Evolutionary conservation across 345 rosid species (phyloP).

Genomic region (Brassica napus): DNA sequence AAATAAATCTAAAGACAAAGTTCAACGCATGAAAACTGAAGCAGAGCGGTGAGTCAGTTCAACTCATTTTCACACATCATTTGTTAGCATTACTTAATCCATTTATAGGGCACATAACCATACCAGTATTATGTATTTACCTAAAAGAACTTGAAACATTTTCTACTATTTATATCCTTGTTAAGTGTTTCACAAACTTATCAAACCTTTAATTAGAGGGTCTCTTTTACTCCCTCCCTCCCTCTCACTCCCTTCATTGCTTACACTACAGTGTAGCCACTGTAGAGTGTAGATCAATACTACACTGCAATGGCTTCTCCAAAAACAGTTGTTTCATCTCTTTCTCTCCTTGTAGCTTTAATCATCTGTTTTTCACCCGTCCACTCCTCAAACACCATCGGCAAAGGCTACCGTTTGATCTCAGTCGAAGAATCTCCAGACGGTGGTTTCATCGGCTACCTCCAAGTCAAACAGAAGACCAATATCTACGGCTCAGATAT

Average conservation of each 20-base stretch:
- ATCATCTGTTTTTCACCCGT: conserved; percentile 41
- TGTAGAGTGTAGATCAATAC: conserved; percentile 11
- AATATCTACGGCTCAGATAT: conserved; percentile 82
- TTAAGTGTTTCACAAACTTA: background rate
- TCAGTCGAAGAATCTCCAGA: conserved; percentile 73
- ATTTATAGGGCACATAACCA: background rate
- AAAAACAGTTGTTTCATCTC: background rate
- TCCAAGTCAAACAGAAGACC: conserved; percentile 78
- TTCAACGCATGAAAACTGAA: background rate
- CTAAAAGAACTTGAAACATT: background rate
- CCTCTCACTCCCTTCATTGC: background rate
- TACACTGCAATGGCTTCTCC: background rate
- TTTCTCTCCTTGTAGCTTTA: conserved; percentile 39
- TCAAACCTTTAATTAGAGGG: background rate
- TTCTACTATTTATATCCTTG: background rate
- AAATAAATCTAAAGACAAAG: background rate
- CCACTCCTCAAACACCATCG: conserved; percentile 49
- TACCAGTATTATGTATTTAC: background rate
- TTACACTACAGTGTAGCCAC: background rate
- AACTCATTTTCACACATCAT: background rate
- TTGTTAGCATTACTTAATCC: background rate
- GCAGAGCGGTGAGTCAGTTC: background rate
- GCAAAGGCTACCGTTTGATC: conserved; percentile 84
- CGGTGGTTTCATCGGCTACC: conserved; percentile 73
- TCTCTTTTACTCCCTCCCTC: background rate